Conservation (phyloP, 345 rosid species). For the Conringia planisiliqua region DNA sequence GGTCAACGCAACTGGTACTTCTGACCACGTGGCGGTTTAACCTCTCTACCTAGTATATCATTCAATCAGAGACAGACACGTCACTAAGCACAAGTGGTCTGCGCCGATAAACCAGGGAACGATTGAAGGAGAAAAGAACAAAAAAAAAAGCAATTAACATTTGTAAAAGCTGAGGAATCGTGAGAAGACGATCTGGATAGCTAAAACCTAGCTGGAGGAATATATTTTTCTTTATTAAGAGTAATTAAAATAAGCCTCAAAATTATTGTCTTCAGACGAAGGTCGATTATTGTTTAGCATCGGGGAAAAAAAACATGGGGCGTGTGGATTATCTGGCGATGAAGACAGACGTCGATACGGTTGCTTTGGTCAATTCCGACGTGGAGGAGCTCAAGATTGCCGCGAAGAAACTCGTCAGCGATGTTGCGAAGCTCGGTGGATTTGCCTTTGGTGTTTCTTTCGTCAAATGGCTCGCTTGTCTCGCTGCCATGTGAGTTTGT, state of each 20-base stretch:
- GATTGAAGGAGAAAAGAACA: not conserved
- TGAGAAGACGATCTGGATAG: not conserved
- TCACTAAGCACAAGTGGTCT: not conserved
- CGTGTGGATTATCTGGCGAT: constrained; percentile 60
- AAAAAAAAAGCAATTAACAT: not conserved
- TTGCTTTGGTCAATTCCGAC: constrained; percentile 52
- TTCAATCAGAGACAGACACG: not conserved
- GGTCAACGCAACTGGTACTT: not conserved
- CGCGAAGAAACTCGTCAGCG: constrained; percentile 49
- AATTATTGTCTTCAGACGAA: not conserved
- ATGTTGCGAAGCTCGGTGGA: constrained; percentile 65
- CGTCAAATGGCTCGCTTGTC: constrained; percentile 76
- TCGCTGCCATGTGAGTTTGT: constrained; percentile 67
- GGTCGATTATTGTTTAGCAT: not conserved
- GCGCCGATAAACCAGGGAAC: constrained; percentile 6
- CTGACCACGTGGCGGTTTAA: not conserved
- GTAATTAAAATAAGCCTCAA: not conserved
- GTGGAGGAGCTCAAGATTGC: constrained; percentile 56
- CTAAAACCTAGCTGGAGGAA: constrained; percentile 1
- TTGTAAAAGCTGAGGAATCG: not conserved
- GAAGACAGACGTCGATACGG: constrained; percentile 50
- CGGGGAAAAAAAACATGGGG: constrained; percentile 36
- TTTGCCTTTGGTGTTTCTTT: constrained; percentile 67
- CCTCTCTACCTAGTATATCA: not conserved
- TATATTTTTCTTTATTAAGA: not conserved